Percentiles rank a stretch among this genome's conserved stretches.
Evolutionary conservation across 148 eudicot species (phyloP).

Genomic region (Amaranthus palmeri): DNA sequence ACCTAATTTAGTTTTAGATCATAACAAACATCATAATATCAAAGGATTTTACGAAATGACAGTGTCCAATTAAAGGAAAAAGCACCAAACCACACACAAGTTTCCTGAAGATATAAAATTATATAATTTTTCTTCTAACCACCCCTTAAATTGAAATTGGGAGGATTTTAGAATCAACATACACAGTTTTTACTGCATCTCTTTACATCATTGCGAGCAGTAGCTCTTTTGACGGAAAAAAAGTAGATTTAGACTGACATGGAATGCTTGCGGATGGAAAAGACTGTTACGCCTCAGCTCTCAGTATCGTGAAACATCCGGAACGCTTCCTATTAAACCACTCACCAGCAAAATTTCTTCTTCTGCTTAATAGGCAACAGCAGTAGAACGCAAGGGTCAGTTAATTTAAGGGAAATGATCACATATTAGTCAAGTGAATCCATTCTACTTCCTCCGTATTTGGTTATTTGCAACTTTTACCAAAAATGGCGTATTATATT

Average conservation of each 20-base stretch:
- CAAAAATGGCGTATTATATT: too few relatives aligned
- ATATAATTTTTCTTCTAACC: conserved; percentile 9
- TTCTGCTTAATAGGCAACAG: conserved; percentile 42
- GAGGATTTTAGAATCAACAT: background rate
- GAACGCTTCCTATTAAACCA: background rate
- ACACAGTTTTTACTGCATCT: conserved; percentile 22
- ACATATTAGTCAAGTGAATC: background rate
- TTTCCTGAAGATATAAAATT: background rate
- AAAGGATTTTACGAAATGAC: too few relatives aligned
- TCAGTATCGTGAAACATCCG: conserved; percentile 5
- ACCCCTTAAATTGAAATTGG: conserved; percentile 11
- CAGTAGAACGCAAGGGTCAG: background rate
- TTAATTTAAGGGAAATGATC: background rate
- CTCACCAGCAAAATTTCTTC: conserved; percentile 68
- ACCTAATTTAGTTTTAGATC: too few relatives aligned
- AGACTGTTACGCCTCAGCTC: conserved; percentile 12
- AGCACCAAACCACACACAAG: background rate
- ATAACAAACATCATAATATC: too few relatives aligned
- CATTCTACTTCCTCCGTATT: too few relatives aligned
- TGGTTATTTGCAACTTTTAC: too few relatives aligned
- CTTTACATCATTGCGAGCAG: conserved; percentile 25
- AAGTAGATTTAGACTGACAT: conserved; percentile 7
- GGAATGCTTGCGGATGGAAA: background rate
- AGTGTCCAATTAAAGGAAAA: background rate
- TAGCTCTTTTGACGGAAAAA: conserved; percentile 8